A percentile compares a stretch with the other conserved stretches of the same genome.
Evolutionary conservation across 495 filamentous ascomycete genomes (phyloP).

Genomic region (Talaromyces nanjingensis): DNA sequence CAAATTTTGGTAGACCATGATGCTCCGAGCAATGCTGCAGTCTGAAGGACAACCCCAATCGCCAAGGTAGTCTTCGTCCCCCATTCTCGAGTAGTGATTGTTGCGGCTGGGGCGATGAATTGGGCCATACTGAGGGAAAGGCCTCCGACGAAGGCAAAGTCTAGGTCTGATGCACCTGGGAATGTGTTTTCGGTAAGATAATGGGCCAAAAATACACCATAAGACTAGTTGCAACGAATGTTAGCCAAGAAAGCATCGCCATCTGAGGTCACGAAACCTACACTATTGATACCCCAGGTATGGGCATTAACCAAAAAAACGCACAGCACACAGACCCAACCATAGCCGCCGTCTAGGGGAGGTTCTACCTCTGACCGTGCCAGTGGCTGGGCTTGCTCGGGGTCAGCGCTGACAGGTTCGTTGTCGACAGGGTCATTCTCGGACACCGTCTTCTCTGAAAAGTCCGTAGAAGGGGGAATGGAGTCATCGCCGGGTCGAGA

Average conservation of each 20-base stretch:
- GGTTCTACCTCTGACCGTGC: background rate
- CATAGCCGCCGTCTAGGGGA: constrained; percentile 49
- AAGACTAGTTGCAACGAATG: constrained; percentile 22
- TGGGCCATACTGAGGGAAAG: constrained; percentile 60
- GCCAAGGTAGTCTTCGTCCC: constrained; percentile 53
- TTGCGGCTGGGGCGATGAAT: constrained; percentile 58
- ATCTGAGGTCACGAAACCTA: constrained; percentile 25
- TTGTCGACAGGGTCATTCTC: background rate
- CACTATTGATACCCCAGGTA: constrained; percentile 49
- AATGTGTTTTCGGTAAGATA: constrained; percentile 57
- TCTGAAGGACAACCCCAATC: constrained; percentile 54
- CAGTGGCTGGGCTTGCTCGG: background rate
- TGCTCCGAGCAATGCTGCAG: constrained; percentile 53
- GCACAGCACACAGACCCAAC: constrained; percentile 46
- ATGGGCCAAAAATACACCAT: constrained; percentile 65
- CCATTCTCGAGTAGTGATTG: constrained; percentile 44
- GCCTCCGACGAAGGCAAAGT: constrained; percentile 70
- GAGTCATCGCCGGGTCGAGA: background rate
- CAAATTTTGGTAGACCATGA: constrained; percentile 63
- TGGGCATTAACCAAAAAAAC: constrained; percentile 49
- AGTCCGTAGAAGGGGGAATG: background rate
- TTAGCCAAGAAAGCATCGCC: constrained; percentile 13
- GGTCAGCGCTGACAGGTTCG: background rate
- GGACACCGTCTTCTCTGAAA: background rate
- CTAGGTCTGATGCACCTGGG: constrained; percentile 48